Base-by-base conservation (phyloP, 345 rosid species). In the Lenwebbia sp. region DNA sequence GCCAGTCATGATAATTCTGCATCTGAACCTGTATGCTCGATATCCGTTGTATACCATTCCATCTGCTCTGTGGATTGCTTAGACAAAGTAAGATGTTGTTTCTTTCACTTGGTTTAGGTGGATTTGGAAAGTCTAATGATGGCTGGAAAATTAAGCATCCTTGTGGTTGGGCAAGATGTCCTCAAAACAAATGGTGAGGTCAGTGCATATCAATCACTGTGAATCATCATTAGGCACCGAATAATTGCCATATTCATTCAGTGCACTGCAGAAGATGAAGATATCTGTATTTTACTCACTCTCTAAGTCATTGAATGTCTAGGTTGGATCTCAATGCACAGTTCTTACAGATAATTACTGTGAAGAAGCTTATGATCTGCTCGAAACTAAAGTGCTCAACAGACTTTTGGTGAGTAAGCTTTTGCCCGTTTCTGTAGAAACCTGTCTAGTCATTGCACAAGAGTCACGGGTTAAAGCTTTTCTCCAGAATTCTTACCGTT, bases 311-410 rank as follows among this genome's bases (percentile, higher is more conserved):
- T 33, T 70, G 6, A 47, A 70, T 19, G 19, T 81, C 44, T 58
- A 93, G 92, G 93, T 88, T 86, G 90, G 90, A 85, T 93, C 95
- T 78, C 92, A 84, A 56, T 94, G 94, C 89, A 90, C 96, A 25
- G 85, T 90, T 87, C 93, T 94, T 8, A 93, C 95, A 23, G 96
- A 94, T 86, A 92, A 93, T 87, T 92, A 89, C 87, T 93, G 95
- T 86, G 96, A 94, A 89, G 95, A 91, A 83, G 96, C 95, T 74
- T 93, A 92, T 84, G 93, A 94, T 87, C 88, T 93, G 85, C 94
- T 94, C 44, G 90, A 92, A 88, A 91, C 84, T 28, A 88, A 91
- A 19, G 25, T 88, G 74, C 87, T 93, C 87, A 92, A 92, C 87
- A 93, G 84, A 82, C 94, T 92, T 88, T 55, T 93, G 94, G 94